These are phyloP conservation scores for Didymella sp. DNA, from an alignment of 2,329 filamentous ascomycete genomes.

Conservation along the genomic window DNA sequence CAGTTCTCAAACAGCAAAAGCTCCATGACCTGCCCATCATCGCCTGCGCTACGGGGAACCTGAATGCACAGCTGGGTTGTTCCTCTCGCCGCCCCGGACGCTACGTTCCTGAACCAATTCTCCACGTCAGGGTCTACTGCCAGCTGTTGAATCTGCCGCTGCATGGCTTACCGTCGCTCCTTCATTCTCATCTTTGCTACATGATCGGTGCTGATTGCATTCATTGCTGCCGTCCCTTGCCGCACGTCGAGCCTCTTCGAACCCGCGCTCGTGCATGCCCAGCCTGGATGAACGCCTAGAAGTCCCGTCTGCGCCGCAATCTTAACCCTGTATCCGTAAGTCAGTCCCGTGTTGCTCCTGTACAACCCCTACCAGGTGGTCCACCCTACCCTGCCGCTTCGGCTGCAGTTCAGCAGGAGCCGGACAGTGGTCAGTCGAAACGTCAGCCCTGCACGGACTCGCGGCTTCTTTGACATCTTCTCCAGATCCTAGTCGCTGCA, in stretches of 20 bases:
- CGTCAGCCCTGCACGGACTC: constrained; percentile 51
- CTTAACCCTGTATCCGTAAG: constrained; percentile 40
- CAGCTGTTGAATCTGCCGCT: constrained; percentile 35
- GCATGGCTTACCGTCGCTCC: constrained; percentile 37
- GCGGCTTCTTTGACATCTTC: constrained; percentile 44
- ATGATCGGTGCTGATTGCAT: constrained; percentile 39
- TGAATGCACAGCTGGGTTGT: constrained; percentile 28
- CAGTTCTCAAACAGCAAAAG: constrained; percentile 48
- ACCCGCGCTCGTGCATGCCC: constrained; percentile 32
- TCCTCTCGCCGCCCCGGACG: constrained; percentile 28
- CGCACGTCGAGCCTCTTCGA: constrained; percentile 30
- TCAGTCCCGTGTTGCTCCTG: constrained; percentile 34
- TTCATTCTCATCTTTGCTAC: constrained; percentile 29
- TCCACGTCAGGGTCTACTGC: constrained; percentile 30
- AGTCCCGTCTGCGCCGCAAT: constrained; percentile 42
- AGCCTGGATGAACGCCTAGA: constrained; percentile 33
- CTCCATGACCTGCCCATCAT: constrained; percentile 41
- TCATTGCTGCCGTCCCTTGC: constrained; percentile 44
- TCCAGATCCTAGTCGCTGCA: constrained; percentile 45
- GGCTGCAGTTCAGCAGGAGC: constrained; percentile 44
- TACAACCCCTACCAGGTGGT: constrained; percentile 24
- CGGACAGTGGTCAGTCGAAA: constrained; percentile 44
- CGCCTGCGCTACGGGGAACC: constrained; percentile 5
- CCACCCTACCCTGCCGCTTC: constrained; percentile 41
- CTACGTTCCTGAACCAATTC: constrained; percentile 29